A percentile compares a stretch with the other conserved stretches of the same genome.
These are phyloP conservation scores for Solanum neorickii DNA, from an alignment of 257 asterid species.

Conservation along the genomic window DNA sequence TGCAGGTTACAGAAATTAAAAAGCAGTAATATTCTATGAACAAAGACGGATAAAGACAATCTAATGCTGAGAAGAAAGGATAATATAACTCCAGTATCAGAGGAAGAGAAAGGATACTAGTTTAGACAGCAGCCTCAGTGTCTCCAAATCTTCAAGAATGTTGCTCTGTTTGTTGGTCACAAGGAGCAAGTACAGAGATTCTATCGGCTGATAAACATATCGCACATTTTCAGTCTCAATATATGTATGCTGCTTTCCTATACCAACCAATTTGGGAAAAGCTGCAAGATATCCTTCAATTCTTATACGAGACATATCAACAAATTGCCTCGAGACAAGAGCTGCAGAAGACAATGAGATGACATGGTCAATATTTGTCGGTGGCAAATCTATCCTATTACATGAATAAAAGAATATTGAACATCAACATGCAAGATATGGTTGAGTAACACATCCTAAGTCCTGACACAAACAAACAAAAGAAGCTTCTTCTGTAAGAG, in stretches of 20 bases:
- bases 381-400: not conserved
- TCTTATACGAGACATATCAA: conserved; percentile 88
- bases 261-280: conserved; percentile 85
- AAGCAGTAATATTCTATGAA: not conserved
- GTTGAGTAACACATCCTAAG: not conserved
- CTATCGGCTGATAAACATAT: conserved; percentile 89
- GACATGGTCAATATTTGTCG: conserved; percentile 12
- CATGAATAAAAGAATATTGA: not conserved
- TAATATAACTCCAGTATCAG: not conserved
- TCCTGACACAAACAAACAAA: not conserved
- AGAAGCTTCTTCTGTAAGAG: not conserved
- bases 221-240: conserved; percentile 94
- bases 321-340: conserved; percentile 93
- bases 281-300: conserved; percentile 98
- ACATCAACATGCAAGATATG: not conserved
- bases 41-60: not conserved
- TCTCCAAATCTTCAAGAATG: conserved; percentile 88
- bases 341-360: conserved; percentile 37
- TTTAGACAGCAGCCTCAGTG: conserved; percentile 81
- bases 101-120: conserved; percentile 57
- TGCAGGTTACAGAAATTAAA: not conserved
- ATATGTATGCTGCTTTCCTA: conserved; percentile 85
- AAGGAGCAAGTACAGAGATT: conserved; percentile 76
- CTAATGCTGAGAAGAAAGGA: not conserved
- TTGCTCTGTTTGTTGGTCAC: conserved; percentile 95